Percentiles rank a stretch among this genome's conserved stretches.
These are phyloP conservation scores for Warburgia ugandensis DNA, from an alignment of 164 flowering plant species.

Conservation along the genomic window DNA sequence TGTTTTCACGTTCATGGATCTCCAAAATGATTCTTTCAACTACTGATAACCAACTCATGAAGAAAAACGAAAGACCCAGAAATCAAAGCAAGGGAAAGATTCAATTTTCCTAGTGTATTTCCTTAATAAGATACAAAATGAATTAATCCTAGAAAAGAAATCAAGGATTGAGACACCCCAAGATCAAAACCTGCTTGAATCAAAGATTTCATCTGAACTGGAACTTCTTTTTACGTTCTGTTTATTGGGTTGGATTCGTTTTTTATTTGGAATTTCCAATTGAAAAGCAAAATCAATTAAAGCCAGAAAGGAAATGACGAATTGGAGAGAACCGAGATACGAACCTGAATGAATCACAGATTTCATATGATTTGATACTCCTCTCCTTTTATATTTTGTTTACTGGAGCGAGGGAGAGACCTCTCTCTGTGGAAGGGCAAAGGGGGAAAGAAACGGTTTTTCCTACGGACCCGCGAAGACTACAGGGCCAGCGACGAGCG, in stretches of 20 bases:
- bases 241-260: too few species aligned
- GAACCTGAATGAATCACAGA: neutral
- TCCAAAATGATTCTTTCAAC: neutral
- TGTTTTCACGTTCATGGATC: neutral
- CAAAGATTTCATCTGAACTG: too few species aligned
- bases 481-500: too few species aligned
- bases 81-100: neutral
- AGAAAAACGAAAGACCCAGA: neutral
- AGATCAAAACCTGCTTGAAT: too few species aligned
- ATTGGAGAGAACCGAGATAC: neutral
- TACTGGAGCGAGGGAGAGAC: constrained; percentile 6
- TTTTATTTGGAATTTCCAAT: neutral
- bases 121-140: neutral
- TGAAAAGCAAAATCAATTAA: neutral
- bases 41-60: neutral
- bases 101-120: neutral
- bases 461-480: constrained; percentile 35
- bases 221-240: too few species aligned
- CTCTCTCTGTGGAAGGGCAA: constrained; percentile 8
- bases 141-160: neutral
- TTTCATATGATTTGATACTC: too few species aligned
- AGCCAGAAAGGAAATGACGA: neutral
- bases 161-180: neutral
- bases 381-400: neutral
- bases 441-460: constrained; percentile 29